Evolutionary conservation across 192 early-diverging fungal genomes (phyloP).

Genomic region (Podila minutissima): DNA sequence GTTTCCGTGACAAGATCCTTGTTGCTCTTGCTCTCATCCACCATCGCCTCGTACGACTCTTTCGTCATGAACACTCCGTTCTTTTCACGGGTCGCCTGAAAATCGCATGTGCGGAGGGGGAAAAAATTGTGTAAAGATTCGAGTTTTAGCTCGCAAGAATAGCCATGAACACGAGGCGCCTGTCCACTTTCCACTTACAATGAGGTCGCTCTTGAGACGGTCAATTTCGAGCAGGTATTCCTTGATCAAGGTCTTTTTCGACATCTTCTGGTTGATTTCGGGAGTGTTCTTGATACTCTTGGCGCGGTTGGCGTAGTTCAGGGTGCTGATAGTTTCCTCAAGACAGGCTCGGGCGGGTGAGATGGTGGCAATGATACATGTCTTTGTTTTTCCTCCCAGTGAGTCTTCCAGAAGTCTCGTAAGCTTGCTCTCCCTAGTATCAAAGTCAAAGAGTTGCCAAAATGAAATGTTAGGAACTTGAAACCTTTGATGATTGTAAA

Average conservation of each 20-base stretch:
- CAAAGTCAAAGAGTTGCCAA: background rate
- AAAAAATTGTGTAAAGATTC: too few relatives aligned
- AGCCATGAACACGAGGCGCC: background rate
- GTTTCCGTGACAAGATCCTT: conserved; percentile 43
- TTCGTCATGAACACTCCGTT: conserved; percentile 83
- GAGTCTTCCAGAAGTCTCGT: conserved; percentile 94
- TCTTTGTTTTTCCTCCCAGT: conserved; percentile 88
- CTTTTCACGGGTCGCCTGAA: conserved; percentile 78
- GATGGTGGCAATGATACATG: conserved; percentile 96
- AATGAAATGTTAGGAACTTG: background rate
- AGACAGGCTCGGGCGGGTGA: conserved; percentile 75
- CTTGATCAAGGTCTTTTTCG: conserved; percentile 82
- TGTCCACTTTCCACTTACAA: conserved; percentile 44
- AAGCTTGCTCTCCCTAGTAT: conserved; percentile 79
- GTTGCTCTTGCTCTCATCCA: conserved; percentile 55
- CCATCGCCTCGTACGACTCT: conserved; percentile 68
- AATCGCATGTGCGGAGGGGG: background rate
- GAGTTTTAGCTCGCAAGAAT: background rate
- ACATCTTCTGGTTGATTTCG: conserved; percentile 80
- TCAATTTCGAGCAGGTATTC: conserved; percentile 86
- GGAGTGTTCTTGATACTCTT: conserved; percentile 84
- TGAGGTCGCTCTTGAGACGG: conserved; percentile 79
- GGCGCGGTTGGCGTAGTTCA: conserved; percentile 83
- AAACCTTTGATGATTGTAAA: background rate
- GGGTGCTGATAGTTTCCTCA: conserved; percentile 78